A percentile compares a stretch with the other conserved stretches of the same genome.
These are phyloP conservation scores for Carex kokanica DNA, from an alignment of 176 grass and related monocot genomes.

Conservation along the genomic window DNA sequence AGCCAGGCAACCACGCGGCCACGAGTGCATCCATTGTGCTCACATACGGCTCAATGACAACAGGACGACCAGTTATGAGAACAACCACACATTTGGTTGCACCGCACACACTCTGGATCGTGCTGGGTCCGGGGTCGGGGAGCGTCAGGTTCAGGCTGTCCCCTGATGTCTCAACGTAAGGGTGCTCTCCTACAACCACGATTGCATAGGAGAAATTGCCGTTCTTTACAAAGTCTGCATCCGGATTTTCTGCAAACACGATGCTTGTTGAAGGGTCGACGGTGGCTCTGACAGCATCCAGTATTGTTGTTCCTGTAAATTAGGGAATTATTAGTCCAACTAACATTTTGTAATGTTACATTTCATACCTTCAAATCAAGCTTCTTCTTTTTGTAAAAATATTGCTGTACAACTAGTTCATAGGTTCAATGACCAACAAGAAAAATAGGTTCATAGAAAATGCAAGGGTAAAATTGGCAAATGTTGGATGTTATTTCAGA, in stretches of 20 bases:
- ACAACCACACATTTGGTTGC: conserved; percentile 54
- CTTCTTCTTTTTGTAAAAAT: too few relatives aligned
- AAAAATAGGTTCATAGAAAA: too few relatives aligned
- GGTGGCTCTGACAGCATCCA: conserved; percentile 64
- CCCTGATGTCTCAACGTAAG: conserved; percentile 78
- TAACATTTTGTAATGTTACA: too few relatives aligned
- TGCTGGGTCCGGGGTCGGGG: conserved; percentile 75
- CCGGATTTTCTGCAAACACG: conserved; percentile 79
- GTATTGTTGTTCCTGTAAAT: conserved; percentile 70
- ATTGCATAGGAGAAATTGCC: conserved; percentile 79
- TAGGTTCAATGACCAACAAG: too few relatives aligned
- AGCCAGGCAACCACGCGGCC: conserved; percentile 79
- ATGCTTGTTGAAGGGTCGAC: conserved; percentile 71
- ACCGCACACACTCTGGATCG: conserved; percentile 58
- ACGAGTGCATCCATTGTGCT: conserved; percentile 50
- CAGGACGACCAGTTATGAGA: conserved; percentile 74
- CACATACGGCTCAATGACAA: conserved; percentile 77
- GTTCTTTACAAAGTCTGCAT: conserved; percentile 50
- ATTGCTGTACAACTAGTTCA: too few relatives aligned
- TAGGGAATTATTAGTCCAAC: background rate
- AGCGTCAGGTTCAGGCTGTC: conserved; percentile 93
- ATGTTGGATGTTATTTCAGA: too few relatives aligned
- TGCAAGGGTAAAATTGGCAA: too few relatives aligned
- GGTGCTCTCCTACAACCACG: conserved; percentile 78
- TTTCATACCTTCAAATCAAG: background rate